A percentile compares a stretch with the other conserved stretches of the same genome.
These are phyloP conservation scores for Pterulicium gracile DNA, from an alignment of 1,284 basidiomycete species.

Conservation along the genomic window DNA sequence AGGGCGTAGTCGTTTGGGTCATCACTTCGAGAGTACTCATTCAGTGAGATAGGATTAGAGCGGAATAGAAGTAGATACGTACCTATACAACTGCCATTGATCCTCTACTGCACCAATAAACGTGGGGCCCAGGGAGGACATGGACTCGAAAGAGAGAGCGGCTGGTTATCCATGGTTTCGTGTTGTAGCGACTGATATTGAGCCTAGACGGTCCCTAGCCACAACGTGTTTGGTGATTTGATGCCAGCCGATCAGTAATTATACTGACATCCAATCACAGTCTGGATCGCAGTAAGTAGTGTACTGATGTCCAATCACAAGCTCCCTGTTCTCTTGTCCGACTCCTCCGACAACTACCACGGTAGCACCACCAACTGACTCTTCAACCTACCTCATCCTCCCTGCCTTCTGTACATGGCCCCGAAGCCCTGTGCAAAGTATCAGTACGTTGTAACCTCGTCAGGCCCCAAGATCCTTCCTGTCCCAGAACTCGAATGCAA, in stretches of 20 bases:
- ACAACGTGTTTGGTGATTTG: no score
- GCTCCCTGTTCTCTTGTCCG: not conserved
- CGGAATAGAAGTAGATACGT: conserved; percentile 11
- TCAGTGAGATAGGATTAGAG: conserved; percentile 7
- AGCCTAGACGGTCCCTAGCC: no score
- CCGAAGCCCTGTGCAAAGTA: conserved; percentile 57
- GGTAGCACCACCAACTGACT: not conserved
- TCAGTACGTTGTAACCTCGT: conserved; percentile 59
- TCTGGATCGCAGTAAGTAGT: no score
- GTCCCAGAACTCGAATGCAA: conserved; percentile 52
- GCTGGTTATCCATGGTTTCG: no score
- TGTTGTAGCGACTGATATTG: no score
- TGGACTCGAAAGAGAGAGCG: conserved; percentile 9
- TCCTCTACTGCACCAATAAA: conserved; percentile 76
- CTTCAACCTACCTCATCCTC: conserved; percentile 12
- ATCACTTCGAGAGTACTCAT: conserved; percentile 35
- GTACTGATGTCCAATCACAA: not conserved
- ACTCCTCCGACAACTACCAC: not conserved
- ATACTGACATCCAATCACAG: no score
- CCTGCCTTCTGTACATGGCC: conserved; percentile 37
- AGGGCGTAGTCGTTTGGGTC: conserved; percentile 60
- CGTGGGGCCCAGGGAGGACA: conserved; percentile 11
- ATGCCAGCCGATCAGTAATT: no score
- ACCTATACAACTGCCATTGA: conserved; percentile 79
- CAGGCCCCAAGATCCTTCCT: conserved; percentile 58